Evolutionary conservation across 2,329 filamentous ascomycete genomes (phyloP), one percentile per base, ranked within the genome.

Genomic region (Dactylellina sp.): DNA sequence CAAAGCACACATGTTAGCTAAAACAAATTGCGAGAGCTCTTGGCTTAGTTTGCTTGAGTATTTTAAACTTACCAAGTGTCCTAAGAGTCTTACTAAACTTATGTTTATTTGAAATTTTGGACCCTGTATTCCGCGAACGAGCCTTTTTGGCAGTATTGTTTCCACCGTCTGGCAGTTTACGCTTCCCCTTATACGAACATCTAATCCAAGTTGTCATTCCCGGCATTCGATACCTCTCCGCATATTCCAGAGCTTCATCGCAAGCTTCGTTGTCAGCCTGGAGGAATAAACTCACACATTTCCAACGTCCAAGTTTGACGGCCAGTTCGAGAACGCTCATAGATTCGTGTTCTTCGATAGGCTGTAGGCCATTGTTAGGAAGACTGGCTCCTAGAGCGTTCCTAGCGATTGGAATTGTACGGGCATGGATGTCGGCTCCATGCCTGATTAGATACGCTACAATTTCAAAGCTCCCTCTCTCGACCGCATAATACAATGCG

Each of bases 251-350:
- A 42, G 62, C 53, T 2, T 40, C 11, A 1, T 22, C 37, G 25
- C 32, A 16, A 32, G 42, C 40, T 3, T 37, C 16, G 22, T 50
- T 66, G 39, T 65, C 62, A 14, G 28, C 14, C 11, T 4, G 40
- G n/a, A 66, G 62, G 44, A 49, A 59, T 2, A 66, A 20, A 28
- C 28, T 42, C 1, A 66, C 53, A 20, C 39, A 59, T 32, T 66
- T 53, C 16, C 39, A 16, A 2, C 53, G 42, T 7, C 53, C 53
- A 0, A 59, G 42, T 16, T 22, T 22, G 11, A 66, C 24, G 1
- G 62, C 62, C 9, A 20, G 16, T 35, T 66, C 53, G 14, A 66
- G 20, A 6, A 24, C 42, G 9, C 52, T 47, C n/a, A n/a, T n/a
- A n/a, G n/a, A n/a, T n/a, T n/a, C n/a, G n/a, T n/a, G n/a, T n/a